Base-by-base conservation (phyloP, 2,329 filamentous ascomycete genomes). In the Zasmidium cellare region DNA sequence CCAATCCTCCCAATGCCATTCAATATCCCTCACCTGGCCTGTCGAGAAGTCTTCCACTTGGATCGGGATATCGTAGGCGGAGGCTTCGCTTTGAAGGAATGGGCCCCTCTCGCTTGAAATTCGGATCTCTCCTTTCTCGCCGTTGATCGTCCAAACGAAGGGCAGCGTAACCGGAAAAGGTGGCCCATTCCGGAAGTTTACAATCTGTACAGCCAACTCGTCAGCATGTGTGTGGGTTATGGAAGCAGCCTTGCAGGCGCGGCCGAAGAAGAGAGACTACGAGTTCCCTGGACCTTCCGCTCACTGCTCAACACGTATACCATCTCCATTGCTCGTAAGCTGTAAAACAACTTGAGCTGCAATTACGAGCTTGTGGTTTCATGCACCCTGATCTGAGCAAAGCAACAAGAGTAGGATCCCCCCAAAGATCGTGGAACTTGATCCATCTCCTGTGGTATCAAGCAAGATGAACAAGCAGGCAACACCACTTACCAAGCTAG, bases 1-100 rank as follows among this genome's bases (percentile, higher is more conserved):
- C 70, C 72, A 67, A 46, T 72, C 69, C 44, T 74, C 74, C 67
- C 79, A 79, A 18, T 75, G 68, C 48, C 75, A 80, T 60, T 74
- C 72, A 55, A 76, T 65, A 16, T 69, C 62, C 14, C 57, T 59
- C 1, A 72, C 64, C 35, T 70, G 56, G 23, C 69, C 71, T 9
- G 62, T 68, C 18, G 51, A 64, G 49, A 68, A 61, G 19, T 69
- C 59, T 16, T 73, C 67, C 3, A 69, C 53, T 51, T 67, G 49
- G 23, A 74, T 72, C 1, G 53, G 61, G 2, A 71, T 64, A 12
- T 66, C 66, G 6, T 18, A 46, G 1, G 45, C 53, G 38, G 48
- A 54, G 14, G 55, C 56, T 31, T 60, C 57, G 16, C 58, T 53
- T 38, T 64, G 59, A 46, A 65, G 49, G 31, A 59, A 63, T n/a